Percentiles rank a stretch among this genome's conserved stretches.
phyloP scores from a whole-genome alignment of 2,329 filamentous ascomycete genomes.

The Colletotrichum sp. region DNA sequence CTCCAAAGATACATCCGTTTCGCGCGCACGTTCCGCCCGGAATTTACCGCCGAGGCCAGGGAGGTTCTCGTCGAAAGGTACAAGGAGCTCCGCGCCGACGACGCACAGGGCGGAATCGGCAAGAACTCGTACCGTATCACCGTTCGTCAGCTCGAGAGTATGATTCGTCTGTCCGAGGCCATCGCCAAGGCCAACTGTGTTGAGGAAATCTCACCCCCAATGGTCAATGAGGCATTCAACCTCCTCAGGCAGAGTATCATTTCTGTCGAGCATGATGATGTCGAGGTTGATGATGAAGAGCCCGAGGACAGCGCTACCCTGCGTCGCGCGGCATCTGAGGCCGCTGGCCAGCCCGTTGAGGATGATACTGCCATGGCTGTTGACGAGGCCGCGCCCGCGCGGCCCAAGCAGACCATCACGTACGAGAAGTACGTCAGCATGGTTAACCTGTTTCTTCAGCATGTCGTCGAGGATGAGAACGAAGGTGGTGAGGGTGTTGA shows the following conservation, averaged over 20 bases:
- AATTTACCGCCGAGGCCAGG: conserved; percentile 89
- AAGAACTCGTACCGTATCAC: conserved; percentile 98
- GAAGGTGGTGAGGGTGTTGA: conserved; percentile 81
- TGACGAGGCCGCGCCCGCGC: conserved; percentile 41
- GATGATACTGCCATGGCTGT: conserved; percentile 50
- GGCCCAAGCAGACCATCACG: conserved; percentile 83
- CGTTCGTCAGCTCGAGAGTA: conserved; percentile 91
- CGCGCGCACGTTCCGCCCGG: conserved; percentile 89
- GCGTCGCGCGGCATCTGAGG: conserved; percentile 40
- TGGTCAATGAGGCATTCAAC: conserved; percentile 92
- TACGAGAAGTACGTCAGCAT: conserved; percentile 95
- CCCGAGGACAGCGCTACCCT: conserved; percentile 53
- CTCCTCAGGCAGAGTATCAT: conserved; percentile 94
- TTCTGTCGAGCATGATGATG: conserved; percentile 95
- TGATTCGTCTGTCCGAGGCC: conserved; percentile 96
- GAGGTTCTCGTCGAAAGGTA: conserved; percentile 87
- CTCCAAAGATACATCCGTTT: conserved; percentile 97
- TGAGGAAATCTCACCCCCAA: conserved; percentile 81
- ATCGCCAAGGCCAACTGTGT: conserved; percentile 98
- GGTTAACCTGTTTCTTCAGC: conserved; percentile 82
- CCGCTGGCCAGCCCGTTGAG: conserved; percentile 50
- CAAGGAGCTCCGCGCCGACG: conserved; percentile 92
- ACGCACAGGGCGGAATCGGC: conserved; percentile 91
- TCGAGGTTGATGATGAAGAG: conserved; percentile 87
- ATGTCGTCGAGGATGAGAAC: conserved; percentile 83